phyloP scores from a whole-genome alignment of 148 eudicot species.

The Mesembryanthemum crystallinum region DNA sequence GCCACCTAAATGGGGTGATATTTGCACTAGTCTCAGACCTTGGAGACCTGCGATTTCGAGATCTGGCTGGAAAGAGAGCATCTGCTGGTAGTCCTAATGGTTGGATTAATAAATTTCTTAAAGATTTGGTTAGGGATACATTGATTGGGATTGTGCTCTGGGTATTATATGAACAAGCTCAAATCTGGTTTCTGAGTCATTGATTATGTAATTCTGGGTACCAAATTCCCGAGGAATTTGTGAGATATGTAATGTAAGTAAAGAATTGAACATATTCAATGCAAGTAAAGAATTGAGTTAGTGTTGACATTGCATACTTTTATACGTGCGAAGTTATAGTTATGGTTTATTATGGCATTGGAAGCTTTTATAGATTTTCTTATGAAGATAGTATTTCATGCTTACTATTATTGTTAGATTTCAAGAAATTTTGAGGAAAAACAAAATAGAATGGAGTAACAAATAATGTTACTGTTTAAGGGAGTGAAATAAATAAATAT shows the following conservation, averaged over 20 bases:
- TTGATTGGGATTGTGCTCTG: constrained; percentile 68
- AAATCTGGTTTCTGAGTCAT: constrained; percentile 20
- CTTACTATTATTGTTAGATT: too few species aligned
- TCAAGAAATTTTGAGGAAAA: too few species aligned
- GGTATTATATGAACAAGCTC: constrained; percentile 63
- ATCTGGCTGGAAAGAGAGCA: constrained; percentile 61
- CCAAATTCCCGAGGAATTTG: background rate
- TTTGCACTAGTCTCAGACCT: constrained; percentile 74
- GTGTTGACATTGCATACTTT: background rate
- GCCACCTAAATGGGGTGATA: constrained; percentile 91
- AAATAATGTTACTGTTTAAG: too few species aligned
- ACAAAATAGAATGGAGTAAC: too few species aligned
- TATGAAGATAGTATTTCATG: too few species aligned
- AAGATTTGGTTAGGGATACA: constrained; percentile 67
- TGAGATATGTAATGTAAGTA: background rate
- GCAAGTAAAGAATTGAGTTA: too few species aligned
- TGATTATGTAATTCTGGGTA: background rate
- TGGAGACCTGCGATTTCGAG: constrained; percentile 75
- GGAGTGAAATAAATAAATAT: too few species aligned
- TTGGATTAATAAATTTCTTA: constrained; percentile 49
- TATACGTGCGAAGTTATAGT: too few species aligned
- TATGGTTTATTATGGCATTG: too few species aligned
- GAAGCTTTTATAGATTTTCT: too few species aligned
- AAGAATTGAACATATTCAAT: background rate
- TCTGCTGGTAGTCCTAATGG: constrained; percentile 29